Base-by-base conservation (phyloP, 2,329 filamentous ascomycete genomes). In the Exophiala alcalophila region DNA sequence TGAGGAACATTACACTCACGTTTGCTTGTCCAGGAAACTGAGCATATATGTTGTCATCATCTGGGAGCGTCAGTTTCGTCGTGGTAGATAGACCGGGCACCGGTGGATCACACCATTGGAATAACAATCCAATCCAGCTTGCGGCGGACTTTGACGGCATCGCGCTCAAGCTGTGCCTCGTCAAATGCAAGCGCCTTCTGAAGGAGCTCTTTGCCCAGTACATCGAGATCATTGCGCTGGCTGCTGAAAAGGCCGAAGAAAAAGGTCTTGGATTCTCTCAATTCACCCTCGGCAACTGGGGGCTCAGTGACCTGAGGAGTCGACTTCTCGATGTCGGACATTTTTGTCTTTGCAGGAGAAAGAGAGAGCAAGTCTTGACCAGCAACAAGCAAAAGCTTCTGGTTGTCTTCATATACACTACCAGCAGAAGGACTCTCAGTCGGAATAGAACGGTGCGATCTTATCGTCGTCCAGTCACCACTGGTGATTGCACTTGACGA, bases 11-110 rank as follows among this genome's bases (percentile, higher is more conserved):
- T n/a, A n/a, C n/a, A 47, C 53, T 44, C 35, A 56, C 54, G 54
- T 55, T 24, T 56, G 52, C 23, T 53, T 56, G 39, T 56, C 52
- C 7, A 65, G 54, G 41, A 65, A 65, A 15, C 57, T 59, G 35
- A 65, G 40, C 59, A 65, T 62, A 38, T 65, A 64, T 20, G 54
- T 60, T 16, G 53, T 60, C 61, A 62, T 64, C 62, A 64, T 65
- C 58, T 60, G 38, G 6, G 11, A 21, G 26, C 8, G 19, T 36
- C 27, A 30, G 38, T 19, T n/a, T 33, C 32, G n/a, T n/a, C n/a
- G n/a, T n/a, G 26, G 20, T 5, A 14, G 7, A 16, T 26, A 11
- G 14, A 29, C 11, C 25, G 4, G 8, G 4, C 19, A 5, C 15
- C 12, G 25, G 15, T 27, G 9, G n/a, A 26, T 16, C 52, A 32